Conservation (phyloP, 495 filamentous ascomycete genomes). For the Delitschia confertaspora region DNA sequence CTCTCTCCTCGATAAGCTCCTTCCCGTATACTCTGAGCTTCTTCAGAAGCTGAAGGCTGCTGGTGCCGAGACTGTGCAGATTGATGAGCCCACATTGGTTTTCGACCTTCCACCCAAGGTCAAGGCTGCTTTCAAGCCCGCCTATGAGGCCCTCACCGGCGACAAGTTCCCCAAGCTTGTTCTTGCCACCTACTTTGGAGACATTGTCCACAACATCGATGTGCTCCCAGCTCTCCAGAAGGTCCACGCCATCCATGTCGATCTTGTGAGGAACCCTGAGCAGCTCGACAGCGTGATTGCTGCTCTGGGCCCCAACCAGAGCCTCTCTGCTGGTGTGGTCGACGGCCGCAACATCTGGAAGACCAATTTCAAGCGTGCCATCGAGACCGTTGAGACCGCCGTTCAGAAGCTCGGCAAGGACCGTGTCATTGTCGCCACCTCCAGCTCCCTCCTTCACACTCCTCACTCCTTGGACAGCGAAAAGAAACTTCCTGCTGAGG, state of each 20-base stretch:
- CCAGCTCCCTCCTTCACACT: constrained; percentile 92
- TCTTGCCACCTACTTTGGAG: constrained; percentile 96
- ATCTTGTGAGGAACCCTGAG: constrained; percentile 94
- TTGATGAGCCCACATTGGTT: constrained; percentile 94
- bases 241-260: constrained; percentile 79
- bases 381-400: constrained; percentile 78
- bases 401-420: constrained; percentile 91
- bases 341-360: constrained; percentile 99
- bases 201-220: constrained; percentile 97
- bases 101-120: constrained; percentile 78
- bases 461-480: constrained; percentile 95
- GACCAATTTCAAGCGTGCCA: constrained; percentile 88
- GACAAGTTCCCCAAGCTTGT: constrained; percentile 69
- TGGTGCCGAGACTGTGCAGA: constrained; percentile 90
- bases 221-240: constrained; percentile 59
- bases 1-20: constrained; percentile 77
- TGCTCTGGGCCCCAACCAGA: constrained; percentile 73
- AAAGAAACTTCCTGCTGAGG: constrained; percentile 88
- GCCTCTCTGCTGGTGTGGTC: constrained; percentile 88
- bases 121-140: constrained; percentile 96
- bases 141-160: constrained; percentile 82
- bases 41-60: constrained; percentile 85
- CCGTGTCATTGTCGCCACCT: constrained; percentile 90
- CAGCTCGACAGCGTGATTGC: constrained; percentile 75
- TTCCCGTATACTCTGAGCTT: constrained; percentile 88